Evolutionary conservation across 176 grass and related monocot genomes (phyloP).

Genomic region (Chrysopogon serrulatus): DNA sequence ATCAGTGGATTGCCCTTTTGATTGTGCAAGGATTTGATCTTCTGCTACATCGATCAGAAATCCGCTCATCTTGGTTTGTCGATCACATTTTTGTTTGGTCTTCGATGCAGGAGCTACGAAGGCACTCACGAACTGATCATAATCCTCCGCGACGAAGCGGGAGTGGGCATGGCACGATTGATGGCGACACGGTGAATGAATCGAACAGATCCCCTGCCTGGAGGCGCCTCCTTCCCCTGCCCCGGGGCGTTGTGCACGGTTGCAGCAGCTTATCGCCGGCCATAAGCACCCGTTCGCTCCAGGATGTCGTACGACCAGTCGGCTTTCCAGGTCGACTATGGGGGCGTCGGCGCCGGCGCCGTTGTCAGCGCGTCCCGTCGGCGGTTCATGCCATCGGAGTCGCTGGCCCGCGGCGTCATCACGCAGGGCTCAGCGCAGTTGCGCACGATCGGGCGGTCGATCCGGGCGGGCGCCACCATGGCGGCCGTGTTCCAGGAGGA

Average conservation of each 20-base stretch:
- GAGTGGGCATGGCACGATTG: too few species aligned
- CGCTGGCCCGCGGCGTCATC: slow-evolving; percentile 43
- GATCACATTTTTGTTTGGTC: too few species aligned
- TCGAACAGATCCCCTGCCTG: not conserved
- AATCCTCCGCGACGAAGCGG: too few species aligned
- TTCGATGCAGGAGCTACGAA: not conserved
- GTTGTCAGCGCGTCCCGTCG: slow-evolving; percentile 22
- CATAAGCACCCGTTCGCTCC: slow-evolving; percentile 16
- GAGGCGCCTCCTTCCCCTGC: not conserved
- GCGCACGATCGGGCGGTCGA: slow-evolving; percentile 64
- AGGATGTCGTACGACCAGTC: slow-evolving; percentile 48
- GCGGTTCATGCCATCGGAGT: slow-evolving; percentile 40
- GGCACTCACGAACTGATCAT: not conserved
- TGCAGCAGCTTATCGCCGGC: slow-evolving; percentile 29
- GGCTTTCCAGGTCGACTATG: slow-evolving; percentile 48
- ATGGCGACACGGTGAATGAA: not conserved
- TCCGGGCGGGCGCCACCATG: slow-evolving; percentile 64
- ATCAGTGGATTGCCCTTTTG: too few species aligned
- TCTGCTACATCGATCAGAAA: too few species aligned
- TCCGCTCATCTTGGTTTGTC: too few species aligned
- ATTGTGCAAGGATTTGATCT: not conserved
- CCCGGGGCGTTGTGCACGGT: not conserved
- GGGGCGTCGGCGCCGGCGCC: not conserved
- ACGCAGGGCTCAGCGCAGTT: slow-evolving; percentile 63
- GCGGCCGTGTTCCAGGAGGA: slow-evolving; percentile 92